These are phyloP conservation scores for Leucosporidium creatinivorum DNA, from an alignment of 768 basidiomycete species.

Conservation along the genomic window DNA sequence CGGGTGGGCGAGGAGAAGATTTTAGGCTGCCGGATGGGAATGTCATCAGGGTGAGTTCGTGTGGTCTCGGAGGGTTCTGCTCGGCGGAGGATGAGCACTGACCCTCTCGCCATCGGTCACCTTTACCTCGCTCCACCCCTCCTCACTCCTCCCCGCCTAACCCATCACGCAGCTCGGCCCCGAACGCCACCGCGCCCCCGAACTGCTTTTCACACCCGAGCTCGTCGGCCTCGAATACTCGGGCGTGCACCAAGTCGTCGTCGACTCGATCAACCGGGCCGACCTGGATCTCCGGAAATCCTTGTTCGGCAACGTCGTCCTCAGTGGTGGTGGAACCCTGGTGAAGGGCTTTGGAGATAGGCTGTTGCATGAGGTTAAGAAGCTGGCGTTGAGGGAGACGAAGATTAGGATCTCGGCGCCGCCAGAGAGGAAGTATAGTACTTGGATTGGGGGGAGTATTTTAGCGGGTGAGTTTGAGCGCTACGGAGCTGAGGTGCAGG, in stretches of 20 bases:
- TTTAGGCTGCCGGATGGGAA: constrained; percentile 86
- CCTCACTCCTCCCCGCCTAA: neutral
- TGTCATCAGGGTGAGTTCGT: constrained; percentile 67
- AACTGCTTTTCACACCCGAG: constrained; percentile 66
- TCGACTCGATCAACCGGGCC: constrained; percentile 82
- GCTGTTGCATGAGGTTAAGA: constrained; percentile 91
- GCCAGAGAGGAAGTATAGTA: constrained; percentile 73
- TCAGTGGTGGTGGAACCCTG: constrained; percentile 84
- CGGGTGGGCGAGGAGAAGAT: constrained; percentile 85
- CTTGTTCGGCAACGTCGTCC: constrained; percentile 69
- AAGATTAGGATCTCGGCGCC: constrained; percentile 87
- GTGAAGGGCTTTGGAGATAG: constrained; percentile 92
- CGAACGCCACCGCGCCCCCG: constrained; percentile 68
- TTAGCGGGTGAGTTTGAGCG: neutral
- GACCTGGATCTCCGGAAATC: constrained; percentile 74
- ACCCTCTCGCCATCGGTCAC: too few species aligned
- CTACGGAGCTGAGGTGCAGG: too few species aligned
- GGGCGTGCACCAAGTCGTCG: constrained; percentile 84
- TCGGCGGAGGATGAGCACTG: constrained; percentile 34
- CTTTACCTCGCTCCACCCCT: neutral
- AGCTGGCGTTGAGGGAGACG: constrained; percentile 85
- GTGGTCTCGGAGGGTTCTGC: constrained; percentile 72
- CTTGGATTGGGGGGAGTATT: constrained; percentile 47
- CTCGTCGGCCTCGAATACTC: constrained; percentile 68
- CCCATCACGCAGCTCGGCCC: constrained; percentile 63